Percentiles rank a stretch among this genome's conserved stretches.
Evolutionary conservation across 352 stramenopile species (phyloP).

Genomic region (Globisporangium orthogonon): DNA sequence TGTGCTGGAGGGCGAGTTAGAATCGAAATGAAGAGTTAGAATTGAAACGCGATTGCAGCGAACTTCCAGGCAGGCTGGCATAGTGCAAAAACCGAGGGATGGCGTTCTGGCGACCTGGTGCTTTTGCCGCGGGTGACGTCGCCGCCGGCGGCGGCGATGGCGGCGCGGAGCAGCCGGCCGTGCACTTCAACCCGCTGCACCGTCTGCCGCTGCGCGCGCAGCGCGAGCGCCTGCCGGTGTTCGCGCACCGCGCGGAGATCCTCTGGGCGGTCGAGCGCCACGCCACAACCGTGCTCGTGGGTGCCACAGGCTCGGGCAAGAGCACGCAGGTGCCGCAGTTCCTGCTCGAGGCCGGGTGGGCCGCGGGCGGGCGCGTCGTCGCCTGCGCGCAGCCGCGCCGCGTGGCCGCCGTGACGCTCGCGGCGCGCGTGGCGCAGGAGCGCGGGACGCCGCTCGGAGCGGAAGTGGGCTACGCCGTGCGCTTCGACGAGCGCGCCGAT

Average conservation of each 20-base stretch:
- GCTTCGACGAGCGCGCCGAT: slow-evolving; percentile 94
- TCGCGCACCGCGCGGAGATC: slow-evolving; percentile 82
- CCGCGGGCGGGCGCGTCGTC: slow-evolving; percentile 24
- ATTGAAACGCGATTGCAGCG: too few relatives aligned
- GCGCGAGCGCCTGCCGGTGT: slow-evolving; percentile 78
- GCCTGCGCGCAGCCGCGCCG: slow-evolving; percentile 93
- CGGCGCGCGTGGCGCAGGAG: slow-evolving; percentile 96
- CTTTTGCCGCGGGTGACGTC: slow-evolving; percentile 26
- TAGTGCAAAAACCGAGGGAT: slow-evolving; percentile 9
- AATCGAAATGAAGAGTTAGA: too few relatives aligned
- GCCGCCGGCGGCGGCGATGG: slow-evolving; percentile 15
- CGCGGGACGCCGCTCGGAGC: slow-evolving; percentile 92
- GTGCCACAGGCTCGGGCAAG: slow-evolving; percentile 91
- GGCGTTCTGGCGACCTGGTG: slow-evolving; percentile 70
- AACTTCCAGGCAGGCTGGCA: too few relatives aligned
- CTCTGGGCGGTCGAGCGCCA: slow-evolving; percentile 88
- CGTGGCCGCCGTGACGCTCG: slow-evolving; percentile 97
- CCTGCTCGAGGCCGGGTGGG: slow-evolving; percentile 89
- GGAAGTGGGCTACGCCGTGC: slow-evolving; percentile 96
- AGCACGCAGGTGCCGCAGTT: slow-evolving; percentile 92
- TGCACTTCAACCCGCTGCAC: slow-evolving; percentile 65
- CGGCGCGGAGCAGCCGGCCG: slow-evolving; percentile 28
- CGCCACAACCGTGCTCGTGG: slow-evolving; percentile 88
- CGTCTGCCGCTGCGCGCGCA: slow-evolving; percentile 48
- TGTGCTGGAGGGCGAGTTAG: background rate